Evolutionary conservation across 2,329 filamentous ascomycete species (phyloP), one percentile per base, ranked within the genome.

Genomic region (Scedosporium apiospermum): DNA sequence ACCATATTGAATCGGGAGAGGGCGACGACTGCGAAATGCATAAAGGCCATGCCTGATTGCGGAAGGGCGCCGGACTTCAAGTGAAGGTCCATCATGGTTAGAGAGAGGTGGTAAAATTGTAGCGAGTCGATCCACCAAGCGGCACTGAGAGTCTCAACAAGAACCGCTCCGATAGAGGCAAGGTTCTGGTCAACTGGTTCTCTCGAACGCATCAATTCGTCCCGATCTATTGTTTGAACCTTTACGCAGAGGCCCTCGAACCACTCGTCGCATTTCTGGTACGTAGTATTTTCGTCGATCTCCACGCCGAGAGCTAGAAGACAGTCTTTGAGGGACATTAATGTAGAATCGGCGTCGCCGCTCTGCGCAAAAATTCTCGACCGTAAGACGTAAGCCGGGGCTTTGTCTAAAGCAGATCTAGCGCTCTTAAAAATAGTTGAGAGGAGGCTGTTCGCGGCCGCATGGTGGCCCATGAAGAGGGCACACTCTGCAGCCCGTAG

Each of bases 401-500:
- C 90, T 75, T 91, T 95, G 73, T 96, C 92, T 5, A 90, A 82
- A 0, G 90, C 77, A 18, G 86, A 86, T 66, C 82, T 87, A 0
- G 89, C 90, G 68, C 89, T 83, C 38, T 76, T 73, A 67, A 95
- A 90, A 4, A 96, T 84, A 2, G 82, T 84, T 23, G 84, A 75
- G 12, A 96, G 81, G n/a, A 93, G 76, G 30, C 80, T 77, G 51
- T 87, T 82, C 23, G 91, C 89, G 61, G 88, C 82, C 1, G 82
- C 77, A 64, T 88, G 84, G 66, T 91, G 84, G 4, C 86, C 86
- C 78, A 93, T 88, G 69, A 90, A 91, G 69, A 92, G 85, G 67
- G 90, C 88, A 71, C 90, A 91, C 72, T 96, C 92, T 3, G 92
- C 90, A 4, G 90, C 86, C 61, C 89, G 86, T 4, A 92, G 86